Base-by-base conservation (phyloP, 129 eudicot species). In the Flaveria linearis region DNA sequence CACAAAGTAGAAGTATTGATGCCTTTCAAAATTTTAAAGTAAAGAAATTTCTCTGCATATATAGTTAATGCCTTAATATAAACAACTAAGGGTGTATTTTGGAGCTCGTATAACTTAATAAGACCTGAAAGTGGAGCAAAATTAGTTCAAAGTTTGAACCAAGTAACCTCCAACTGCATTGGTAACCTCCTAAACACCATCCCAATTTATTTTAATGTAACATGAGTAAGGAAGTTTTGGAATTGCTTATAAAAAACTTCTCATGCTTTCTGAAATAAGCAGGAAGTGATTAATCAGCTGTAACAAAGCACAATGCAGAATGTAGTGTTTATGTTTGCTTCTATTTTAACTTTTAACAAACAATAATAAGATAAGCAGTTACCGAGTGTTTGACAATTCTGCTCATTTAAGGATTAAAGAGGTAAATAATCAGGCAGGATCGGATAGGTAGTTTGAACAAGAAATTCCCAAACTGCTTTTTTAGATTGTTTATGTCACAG, bases 21-120 rank as follows among this genome's bases (percentile, higher is more conserved):
- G 52, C 51, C 42, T 23, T 49, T 64, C 8, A 2, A 50, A 63
- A 9, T 33, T 30, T 20, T 2, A 2, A 51, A 12, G 30, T 30
- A n/a, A 30, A 30, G 2, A 9, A 4, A 33, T 33, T 4, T 33
- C 7, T 5, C 0, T 14, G 41, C 33, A 28, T 28, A 28, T 28
- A 28, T 28, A 28, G 33, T 33, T 39, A 18, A 76, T 2, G 28
- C 39, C 49, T 66, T 64, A 5, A 2, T 50, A 33, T 39, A 15
- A 68, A 41, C 5, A 53, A 20, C 33, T 26, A 63, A 47, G 22
- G 57, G 28, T 77, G 43, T 14, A 7, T 9, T 13, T 41, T 42
- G 75, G 17, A 63, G 69, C 60, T 70, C 9, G 10, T 45, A 7
- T 17, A 51, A 28, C 53, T 51, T 76, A 52, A 66, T 63, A 30